Percentiles rank a stretch among this genome's conserved stretches.
phyloP scores from a whole-genome alignment of 2,329 filamentous ascomycete species.

The Ophiosphaerella korrae region DNA sequence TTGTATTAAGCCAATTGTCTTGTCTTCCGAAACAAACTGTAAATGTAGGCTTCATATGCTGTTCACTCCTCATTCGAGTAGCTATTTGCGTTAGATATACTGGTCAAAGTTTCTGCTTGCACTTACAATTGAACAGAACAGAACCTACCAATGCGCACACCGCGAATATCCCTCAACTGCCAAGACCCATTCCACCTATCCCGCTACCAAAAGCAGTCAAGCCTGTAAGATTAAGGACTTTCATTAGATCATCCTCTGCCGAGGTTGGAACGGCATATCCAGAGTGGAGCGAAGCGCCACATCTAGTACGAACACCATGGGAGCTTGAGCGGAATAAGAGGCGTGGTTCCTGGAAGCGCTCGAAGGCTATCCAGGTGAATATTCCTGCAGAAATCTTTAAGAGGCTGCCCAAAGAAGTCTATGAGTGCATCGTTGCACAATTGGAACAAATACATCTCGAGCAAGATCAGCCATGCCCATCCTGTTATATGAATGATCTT shows the following conservation, averaged over 20 bases:
- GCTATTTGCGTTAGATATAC: not conserved
- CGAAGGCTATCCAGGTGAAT: slow-evolving; percentile 9
- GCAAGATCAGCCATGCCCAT: slow-evolving; percentile 51
- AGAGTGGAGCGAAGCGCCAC: slow-evolving; percentile 21
- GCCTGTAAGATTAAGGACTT: not conserved
- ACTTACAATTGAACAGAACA: not conserved
- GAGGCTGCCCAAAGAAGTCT: slow-evolving; percentile 59
- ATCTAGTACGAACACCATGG: slow-evolving; percentile 46
- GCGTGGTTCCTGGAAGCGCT: slow-evolving; percentile 39
- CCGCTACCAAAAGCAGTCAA: slow-evolving; percentile 1
- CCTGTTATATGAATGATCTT: slow-evolving; percentile 61
- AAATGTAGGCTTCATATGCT: too few species aligned
- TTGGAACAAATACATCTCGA: slow-evolving; percentile 52
- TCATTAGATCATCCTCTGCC: not conserved
- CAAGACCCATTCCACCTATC: not conserved
- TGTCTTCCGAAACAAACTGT: too few species aligned
- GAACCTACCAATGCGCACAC: not conserved
- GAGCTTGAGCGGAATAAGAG: slow-evolving; percentile 42
- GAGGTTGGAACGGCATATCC: slow-evolving; percentile 1
- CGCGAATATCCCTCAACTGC: not conserved
- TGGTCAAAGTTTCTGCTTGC: not conserved
- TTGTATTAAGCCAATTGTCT: too few species aligned
- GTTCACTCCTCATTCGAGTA: too few species aligned
- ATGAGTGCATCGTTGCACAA: slow-evolving; percentile 60
- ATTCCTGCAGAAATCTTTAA: slow-evolving; percentile 48